Conservation (phyloP, 2,329 filamentous ascomycete genomes). For the Venturia nashicola region DNA sequence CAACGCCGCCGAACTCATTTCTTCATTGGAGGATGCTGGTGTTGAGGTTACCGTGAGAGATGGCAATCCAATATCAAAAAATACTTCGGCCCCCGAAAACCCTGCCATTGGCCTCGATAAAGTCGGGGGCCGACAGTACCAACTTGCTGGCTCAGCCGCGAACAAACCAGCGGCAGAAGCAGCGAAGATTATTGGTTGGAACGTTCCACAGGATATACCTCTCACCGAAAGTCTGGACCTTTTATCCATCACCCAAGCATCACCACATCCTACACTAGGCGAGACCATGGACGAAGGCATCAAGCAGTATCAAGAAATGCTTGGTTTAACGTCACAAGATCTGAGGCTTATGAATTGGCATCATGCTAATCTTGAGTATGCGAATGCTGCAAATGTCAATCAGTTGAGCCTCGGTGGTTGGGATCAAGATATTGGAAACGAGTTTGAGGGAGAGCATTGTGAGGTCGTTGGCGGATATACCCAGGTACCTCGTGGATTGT, state of each 20-base stretch:
- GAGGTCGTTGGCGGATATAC: slow-evolving; percentile 93
- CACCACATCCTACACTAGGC: slow-evolving; percentile 62
- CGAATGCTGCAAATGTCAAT: slow-evolving; percentile 80
- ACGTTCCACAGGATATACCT: slow-evolving; percentile 49
- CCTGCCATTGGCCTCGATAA: slow-evolving; percentile 41
- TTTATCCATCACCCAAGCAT: slow-evolving; percentile 48
- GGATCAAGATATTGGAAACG: slow-evolving; percentile 96
- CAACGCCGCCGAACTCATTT: slow-evolving; percentile 58
- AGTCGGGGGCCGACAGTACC: slow-evolving; percentile 61
- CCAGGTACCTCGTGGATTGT: slow-evolving; percentile 77
- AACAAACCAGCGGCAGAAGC: slow-evolving; percentile 65
- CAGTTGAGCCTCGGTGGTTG: slow-evolving; percentile 81
- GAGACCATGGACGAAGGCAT: slow-evolving; percentile 90
- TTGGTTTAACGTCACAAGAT: slow-evolving; percentile 76
- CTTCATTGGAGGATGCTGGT: slow-evolving; percentile 58
- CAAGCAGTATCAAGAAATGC: slow-evolving; percentile 68
- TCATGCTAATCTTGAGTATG: slow-evolving; percentile 94
- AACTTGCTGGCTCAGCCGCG: slow-evolving; percentile 55
- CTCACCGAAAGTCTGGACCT: slow-evolving; percentile 60
- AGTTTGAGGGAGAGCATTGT: slow-evolving; percentile 89
- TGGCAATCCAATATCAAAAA: slow-evolving; percentile 14
- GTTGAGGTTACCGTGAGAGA: slow-evolving; percentile 34
- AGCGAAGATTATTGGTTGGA: slow-evolving; percentile 73
- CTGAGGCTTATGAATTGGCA: slow-evolving; percentile 94
- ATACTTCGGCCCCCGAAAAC: slow-evolving; percentile 26